These are phyloP conservation scores for Penicillium sp. DNA, from an alignment of 2,329 filamentous ascomycete genomes.

Conservation along the genomic window DNA sequence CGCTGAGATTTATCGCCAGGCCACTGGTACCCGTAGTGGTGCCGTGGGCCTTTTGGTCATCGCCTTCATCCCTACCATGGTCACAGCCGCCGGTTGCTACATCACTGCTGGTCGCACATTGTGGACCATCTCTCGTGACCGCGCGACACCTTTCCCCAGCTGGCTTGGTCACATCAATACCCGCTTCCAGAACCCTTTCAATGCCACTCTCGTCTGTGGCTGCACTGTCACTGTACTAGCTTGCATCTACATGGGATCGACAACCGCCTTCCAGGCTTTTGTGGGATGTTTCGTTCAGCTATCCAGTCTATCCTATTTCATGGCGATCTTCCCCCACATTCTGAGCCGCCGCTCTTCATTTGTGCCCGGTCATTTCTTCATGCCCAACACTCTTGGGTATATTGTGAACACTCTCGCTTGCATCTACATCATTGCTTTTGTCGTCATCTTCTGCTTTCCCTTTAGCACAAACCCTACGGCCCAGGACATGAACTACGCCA, in stretches of 20 bases:
- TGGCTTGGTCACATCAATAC: slow-evolving; percentile 60
- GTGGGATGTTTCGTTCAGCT: slow-evolving; percentile 63
- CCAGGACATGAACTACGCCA: slow-evolving; percentile 59
- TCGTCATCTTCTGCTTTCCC: slow-evolving; percentile 65
- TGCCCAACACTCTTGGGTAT: slow-evolving; percentile 55
- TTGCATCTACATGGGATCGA: slow-evolving; percentile 60
- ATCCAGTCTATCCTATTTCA: slow-evolving; percentile 59
- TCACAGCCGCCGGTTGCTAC: slow-evolving; percentile 60
- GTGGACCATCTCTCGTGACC: slow-evolving; percentile 63
- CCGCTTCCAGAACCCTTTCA: slow-evolving; percentile 61
- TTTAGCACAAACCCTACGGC: slow-evolving; percentile 52
- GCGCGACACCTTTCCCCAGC: slow-evolving; percentile 61
- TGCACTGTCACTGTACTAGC: slow-evolving; percentile 58
- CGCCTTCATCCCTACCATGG: slow-evolving; percentile 58
- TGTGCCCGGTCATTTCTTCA: slow-evolving; percentile 57
- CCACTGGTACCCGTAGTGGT: slow-evolving; percentile 53
- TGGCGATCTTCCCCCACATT: slow-evolving; percentile 57
- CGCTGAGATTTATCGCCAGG: slow-evolving; percentile 54
- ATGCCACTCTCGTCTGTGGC: slow-evolving; percentile 61
- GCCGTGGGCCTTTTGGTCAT: slow-evolving; percentile 64
- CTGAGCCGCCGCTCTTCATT: slow-evolving; percentile 57
- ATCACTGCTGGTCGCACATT: slow-evolving; percentile 66
- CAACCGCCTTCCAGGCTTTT: slow-evolving; percentile 61
- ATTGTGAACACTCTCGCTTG: slow-evolving; percentile 56
- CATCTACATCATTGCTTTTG: slow-evolving; percentile 59